phyloP scores from a whole-genome alignment of 164 flowering plant species.

The Litsea cubeba region DNA sequence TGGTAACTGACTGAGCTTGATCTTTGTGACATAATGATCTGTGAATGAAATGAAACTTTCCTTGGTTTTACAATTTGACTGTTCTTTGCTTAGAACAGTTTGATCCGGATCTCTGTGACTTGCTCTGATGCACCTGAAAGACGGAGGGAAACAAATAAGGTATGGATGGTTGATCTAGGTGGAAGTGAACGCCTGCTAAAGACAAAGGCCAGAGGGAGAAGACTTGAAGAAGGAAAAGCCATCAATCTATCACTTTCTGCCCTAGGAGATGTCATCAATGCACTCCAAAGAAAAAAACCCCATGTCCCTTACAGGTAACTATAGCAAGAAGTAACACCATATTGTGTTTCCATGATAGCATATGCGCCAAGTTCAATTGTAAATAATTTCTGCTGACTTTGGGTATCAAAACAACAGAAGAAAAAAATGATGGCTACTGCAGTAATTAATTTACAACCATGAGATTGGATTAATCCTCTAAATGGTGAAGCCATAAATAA shows the following conservation, averaged over 20 bases:
- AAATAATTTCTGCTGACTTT: not conserved
- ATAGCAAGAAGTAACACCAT: not conserved
- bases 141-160: constrained; percentile 42
- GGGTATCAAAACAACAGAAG: not conserved
- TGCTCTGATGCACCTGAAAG: constrained; percentile 43
- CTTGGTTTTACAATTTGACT: not conserved
- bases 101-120: constrained; percentile 49
- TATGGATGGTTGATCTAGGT: constrained; percentile 73
- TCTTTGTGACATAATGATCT: not conserved
- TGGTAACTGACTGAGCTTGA: constrained; percentile 31
- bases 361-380: too few species aligned
- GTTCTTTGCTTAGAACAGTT: constrained; percentile 28
- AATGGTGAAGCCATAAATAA: not conserved
- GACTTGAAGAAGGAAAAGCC: constrained; percentile 71
- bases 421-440: not conserved
- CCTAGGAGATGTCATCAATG: constrained; percentile 64
- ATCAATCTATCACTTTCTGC: constrained; percentile 71
- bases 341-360: not conserved
- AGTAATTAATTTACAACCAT: not conserved
- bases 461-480: not conserved
- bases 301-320: constrained; percentile 64
- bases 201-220: constrained; percentile 54
- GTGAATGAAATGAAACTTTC: not conserved
- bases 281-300: constrained; percentile 44
- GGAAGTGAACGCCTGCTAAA: constrained; percentile 72